Percentiles rank a stretch among this genome's conserved stretches.
These are phyloP conservation scores for Psilocybe sp. DNA, from an alignment of 768 basidiomycete species.

Conservation along the genomic window DNA sequence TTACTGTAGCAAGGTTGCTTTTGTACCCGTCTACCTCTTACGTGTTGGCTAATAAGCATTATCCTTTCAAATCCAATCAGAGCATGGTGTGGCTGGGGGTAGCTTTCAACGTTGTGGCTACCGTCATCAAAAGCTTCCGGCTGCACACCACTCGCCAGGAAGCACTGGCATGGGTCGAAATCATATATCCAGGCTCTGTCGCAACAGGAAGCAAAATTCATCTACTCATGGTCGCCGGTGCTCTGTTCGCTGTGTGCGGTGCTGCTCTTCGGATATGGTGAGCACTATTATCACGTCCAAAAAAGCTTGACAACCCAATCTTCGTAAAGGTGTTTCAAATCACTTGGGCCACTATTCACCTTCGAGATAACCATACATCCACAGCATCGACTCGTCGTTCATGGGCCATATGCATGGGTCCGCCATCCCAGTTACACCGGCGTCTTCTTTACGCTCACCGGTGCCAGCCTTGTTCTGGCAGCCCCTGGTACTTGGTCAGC, in stretches of 20 bases:
- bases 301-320: not conserved
- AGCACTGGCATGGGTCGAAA: not conserved
- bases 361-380: constrained; percentile 40
- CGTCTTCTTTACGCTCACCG: constrained; percentile 33
- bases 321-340: constrained; percentile 32
- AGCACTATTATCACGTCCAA: constrained; percentile 1
- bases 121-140: constrained; percentile 3
- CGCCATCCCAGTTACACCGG: constrained; percentile 44
- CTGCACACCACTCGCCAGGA: constrained; percentile 1
- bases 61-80: constrained; percentile 11
- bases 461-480: constrained; percentile 28
- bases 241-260: constrained; percentile 20
- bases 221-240: constrained; percentile 22
- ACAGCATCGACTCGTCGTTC: constrained; percentile 37
- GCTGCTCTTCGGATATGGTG: constrained; percentile 30
- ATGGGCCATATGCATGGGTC: constrained; percentile 42
- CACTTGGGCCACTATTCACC: constrained; percentile 39
- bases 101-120: constrained; percentile 13
- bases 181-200: not conserved
- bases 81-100: constrained; percentile 28
- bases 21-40: not conserved
- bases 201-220: constrained; percentile 8
- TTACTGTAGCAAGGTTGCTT: constrained; percentile 33
- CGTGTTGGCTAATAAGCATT: not conserved
- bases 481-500: constrained; percentile 32